phyloP scores from a whole-genome alignment of 2,329 filamentous ascomycete genomes.

The Plectosphaerella sp. region DNA sequence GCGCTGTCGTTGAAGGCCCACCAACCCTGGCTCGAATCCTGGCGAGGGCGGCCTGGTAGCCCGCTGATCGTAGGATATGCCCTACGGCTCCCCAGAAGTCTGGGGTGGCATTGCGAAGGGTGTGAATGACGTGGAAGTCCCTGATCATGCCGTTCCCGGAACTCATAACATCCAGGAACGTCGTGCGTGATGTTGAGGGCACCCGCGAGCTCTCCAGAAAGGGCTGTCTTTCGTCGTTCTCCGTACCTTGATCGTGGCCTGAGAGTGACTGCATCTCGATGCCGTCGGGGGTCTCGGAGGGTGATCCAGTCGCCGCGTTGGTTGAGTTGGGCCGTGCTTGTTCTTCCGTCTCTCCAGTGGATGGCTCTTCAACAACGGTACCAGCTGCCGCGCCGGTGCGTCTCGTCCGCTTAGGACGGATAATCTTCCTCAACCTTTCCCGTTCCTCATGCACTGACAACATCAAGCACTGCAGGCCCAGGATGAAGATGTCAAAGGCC shows the following conservation, averaged over 20 bases:
- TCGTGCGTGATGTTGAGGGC: conserved; percentile 17
- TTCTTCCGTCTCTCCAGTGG: too few species aligned
- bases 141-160: conserved; percentile 52
- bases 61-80: conserved; percentile 47
- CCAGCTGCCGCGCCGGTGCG: too few species aligned
- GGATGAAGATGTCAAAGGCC: conserved; percentile 49
- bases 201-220: conserved; percentile 6
- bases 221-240: conserved; percentile 21
- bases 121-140: conserved; percentile 48
- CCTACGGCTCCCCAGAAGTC: conserved; percentile 43
- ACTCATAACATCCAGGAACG: conserved; percentile 41
- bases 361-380: too few species aligned
- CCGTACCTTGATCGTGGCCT: conserved; percentile 17
- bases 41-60: conserved; percentile 51
- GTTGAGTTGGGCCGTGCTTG: too few species aligned
- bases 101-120: conserved; percentile 41
- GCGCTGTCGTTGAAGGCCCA: background rate
- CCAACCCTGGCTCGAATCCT: conserved; percentile 13
- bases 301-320: too few species aligned
- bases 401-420: conserved; percentile 7
- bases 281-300: conserved; percentile 17
- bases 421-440: conserved; percentile 46
- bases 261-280: conserved; percentile 40
- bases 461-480: conserved; percentile 60
- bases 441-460: conserved; percentile 57